These are phyloP conservation scores for Monilinia polystroma DNA, from an alignment of 2,329 filamentous ascomycete genomes.

Conservation along the genomic window DNA sequence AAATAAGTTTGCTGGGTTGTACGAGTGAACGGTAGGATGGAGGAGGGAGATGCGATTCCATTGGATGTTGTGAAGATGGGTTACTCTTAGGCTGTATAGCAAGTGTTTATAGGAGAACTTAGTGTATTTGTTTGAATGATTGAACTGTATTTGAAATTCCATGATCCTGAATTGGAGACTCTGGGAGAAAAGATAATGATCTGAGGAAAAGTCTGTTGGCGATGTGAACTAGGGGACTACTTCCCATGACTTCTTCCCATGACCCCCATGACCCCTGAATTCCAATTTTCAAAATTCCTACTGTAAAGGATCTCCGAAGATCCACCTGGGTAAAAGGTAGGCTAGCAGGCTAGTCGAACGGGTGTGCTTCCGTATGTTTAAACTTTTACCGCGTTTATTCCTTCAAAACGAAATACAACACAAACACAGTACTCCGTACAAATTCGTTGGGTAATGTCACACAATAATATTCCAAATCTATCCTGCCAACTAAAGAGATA, in stretches of 20 bases:
- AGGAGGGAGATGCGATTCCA: neutral
- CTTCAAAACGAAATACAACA: neutral
- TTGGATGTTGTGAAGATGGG: neutral
- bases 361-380: neutral
- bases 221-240: neutral
- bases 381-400: constrained; percentile 2
- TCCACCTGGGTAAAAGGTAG: neutral
- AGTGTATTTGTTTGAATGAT: neutral
- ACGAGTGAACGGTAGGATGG: neutral
- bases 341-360: neutral
- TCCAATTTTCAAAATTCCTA: neutral
- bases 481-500: neutral
- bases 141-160: neutral
- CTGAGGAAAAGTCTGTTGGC: neutral
- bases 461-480: neutral
- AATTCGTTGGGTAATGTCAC: constrained; percentile 13
- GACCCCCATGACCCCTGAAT: neutral
- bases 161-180: neutral
- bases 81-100: neutral
- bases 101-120: neutral
- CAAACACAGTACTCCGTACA: neutral
- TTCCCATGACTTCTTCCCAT: neutral
- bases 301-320: neutral
- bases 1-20: constrained; percentile 11
- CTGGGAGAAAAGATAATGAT: neutral